Evolutionary conservation across 169 alveolate genomes (phyloP), one percentile per base, ranked within the genome.

Genomic region (Eimeria praecox): DNA sequence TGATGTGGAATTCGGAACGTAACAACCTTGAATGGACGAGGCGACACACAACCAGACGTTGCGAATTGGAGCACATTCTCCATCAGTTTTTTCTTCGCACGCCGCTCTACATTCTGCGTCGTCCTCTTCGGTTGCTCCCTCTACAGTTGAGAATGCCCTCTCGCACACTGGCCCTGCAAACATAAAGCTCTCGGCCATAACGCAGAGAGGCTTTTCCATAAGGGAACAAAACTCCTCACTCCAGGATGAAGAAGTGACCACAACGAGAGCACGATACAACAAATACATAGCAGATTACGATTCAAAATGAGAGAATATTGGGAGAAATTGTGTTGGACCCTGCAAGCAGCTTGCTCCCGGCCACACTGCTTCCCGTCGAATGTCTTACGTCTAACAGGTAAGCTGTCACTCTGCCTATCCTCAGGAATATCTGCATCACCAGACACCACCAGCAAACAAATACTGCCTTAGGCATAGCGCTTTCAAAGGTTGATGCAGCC

Each of bases 21-120:
- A 85, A 46, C 92, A 85, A 30, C 69, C 92, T 4, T 85, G 75
- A 18, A 85, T 18, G 18, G 75, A 40, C 1, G 22, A 5, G 1
- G 92, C 92, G 56, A 85, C 78, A 40, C 92, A 85, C 75, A 85
- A 44, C 92, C 92, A 85, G 54, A n/a, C 14, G 92, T 85, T 85
- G 33, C 33, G 33, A 42, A 14, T 22, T 42, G 33, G 1, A 6
- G 59, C 46, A 38, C 92, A 85, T 10, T 33, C 80, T 33, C 92
- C 92, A 18, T 8, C 46, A 35, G 3, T 10, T n/a, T 38, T 52
- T 85, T 8, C 44, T 2, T 8, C 20, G 78, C 92, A 85, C 52
- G 75, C 56, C 30, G 24, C 20, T 59, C 35, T 35, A 80, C 92
- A 85, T 56, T n/a, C 22, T 16, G 8, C 2, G 40, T 85, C 78